Evolutionary conservation across 1,284 basidiomycete species (phyloP), one percentile per base, ranked within the genome.

Genomic region (Anthracocystis panici-leucophaei): DNA sequence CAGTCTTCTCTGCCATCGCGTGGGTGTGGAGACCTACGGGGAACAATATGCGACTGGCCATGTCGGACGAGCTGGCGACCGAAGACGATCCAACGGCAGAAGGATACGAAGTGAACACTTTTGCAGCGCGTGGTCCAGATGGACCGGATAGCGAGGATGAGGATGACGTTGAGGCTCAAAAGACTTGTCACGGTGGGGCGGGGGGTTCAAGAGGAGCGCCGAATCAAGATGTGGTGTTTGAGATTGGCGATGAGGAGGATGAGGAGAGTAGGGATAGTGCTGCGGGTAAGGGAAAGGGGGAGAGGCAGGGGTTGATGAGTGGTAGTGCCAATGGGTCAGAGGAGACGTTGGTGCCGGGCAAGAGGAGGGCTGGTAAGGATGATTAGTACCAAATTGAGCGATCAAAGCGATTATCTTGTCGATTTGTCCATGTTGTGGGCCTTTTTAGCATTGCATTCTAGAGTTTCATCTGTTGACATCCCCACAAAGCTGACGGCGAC

Each of bases 1-100:
- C 53, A 31, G 91, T 92, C 49, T 98, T 99, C 85, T 87, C 88
- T 50, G 88, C 90, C 10, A 94, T 98, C 72, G 91, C 93, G 3
- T 97, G 91, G 87, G 88, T 98, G 29, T 99, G 97, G 96, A 89
- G 95, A 45, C 96, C 96, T 63, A 93, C 94, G 2, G 90, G 90
- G 42, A 91, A 94, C 86, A 99, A 99, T 87, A 89, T 93, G 87
- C 92, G 93, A 10, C 57, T 85, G 5, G 80, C 80, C 55, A 83
- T 83, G 81, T 81, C 81, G 44, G 80, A 82, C 56, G 84, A 85
- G 88, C 82, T 89, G 79, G 81, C 92, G 88, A 89, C 89, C 92
- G 75, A 91, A 91, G 50, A 93, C 92, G 91, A 93, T 91, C 61
- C 93, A 92, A 77, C 93, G 93, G 86, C 86, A 92, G 67, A 92